Evolutionary conservation across 148 eudicot species (phyloP), one percentile per base, ranked within the genome.

Genomic region (Dianthus caryophyllus): DNA sequence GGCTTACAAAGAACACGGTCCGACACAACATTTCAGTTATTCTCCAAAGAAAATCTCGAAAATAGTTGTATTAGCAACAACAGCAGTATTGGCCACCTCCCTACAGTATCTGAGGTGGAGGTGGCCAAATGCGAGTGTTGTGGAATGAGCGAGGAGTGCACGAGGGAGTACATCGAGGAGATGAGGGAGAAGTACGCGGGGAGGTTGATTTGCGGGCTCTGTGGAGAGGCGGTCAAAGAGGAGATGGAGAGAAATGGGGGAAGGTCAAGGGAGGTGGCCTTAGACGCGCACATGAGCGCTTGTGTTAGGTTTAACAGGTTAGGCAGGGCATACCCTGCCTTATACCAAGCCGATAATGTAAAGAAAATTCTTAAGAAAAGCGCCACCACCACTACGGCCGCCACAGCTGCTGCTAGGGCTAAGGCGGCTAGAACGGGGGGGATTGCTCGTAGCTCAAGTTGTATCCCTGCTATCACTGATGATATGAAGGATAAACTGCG

Each of bases 121-220:
- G 80, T 77, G 21, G 89, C 89, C 4, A 83, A 85, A 67, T 87
- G 89, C 75, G 93, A 87, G 84, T 87, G 93, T 56, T 87, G 93
- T 64, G 89, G 92, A 16, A 73, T 87, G 84, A 74, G 70, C 10
- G 89, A 87, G 76, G 92, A 87, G 82, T 84, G 87, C 69, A 82
- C 92, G 1, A 67, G 59, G 0, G 85, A 81, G 67, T 87, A 84
- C 76, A 78, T 87, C 0, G 75, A 67, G 6, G 51, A 64, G 6
- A 72, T 81, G 27, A 79, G 79, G 10, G 71, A 50, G 18, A 77
- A 69, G 59, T 77, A 62, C 46, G 65, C 73, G 0, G 92, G 92
- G 7, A 81, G 68, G 82, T 25, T 78, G 77, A 64, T 87, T 14
- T 84, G 93, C 15, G 93, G 93, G 64, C 54, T 87, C 25, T 87